Evolutionary conservation across 768 basidiomycete species (phyloP).

Genomic region (Strobilomyces dryophilus): DNA sequence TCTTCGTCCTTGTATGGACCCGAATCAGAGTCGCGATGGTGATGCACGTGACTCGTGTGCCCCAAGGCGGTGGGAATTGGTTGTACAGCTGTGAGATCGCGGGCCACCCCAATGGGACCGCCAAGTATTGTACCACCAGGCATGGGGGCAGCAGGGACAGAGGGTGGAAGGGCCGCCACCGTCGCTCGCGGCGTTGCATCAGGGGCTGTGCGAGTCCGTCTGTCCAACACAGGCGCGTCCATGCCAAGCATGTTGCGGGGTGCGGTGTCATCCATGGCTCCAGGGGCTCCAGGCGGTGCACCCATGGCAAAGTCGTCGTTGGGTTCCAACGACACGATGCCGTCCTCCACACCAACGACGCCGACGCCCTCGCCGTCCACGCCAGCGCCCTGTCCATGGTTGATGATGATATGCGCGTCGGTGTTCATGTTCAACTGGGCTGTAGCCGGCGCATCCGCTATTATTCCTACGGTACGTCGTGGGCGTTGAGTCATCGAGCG

Average conservation of each 20-base stretch:
- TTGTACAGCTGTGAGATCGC: constrained; percentile 16
- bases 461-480: constrained; percentile 46
- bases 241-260: constrained; percentile 27
- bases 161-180: constrained; percentile 48
- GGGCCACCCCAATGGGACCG: constrained; percentile 7
- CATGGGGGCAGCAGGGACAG: constrained; percentile 10
- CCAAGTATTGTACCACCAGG: constrained; percentile 15
- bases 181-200: constrained; percentile 65
- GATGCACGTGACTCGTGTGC: constrained; percentile 33
- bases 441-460: constrained; percentile 36
- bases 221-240: constrained; percentile 25
- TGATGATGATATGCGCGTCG: constrained; percentile 52
- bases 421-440: constrained; percentile 38
- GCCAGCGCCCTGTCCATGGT: constrained; percentile 38
- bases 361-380: constrained; percentile 40
- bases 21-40: constrained; percentile 37
- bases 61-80: constrained; percentile 16
- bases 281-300: constrained; percentile 87
- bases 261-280: constrained; percentile 51
- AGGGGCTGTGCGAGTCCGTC: constrained; percentile 40
- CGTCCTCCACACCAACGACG: constrained; percentile 59
- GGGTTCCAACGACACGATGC: constrained; percentile 70
- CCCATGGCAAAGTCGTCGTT: constrained; percentile 90
- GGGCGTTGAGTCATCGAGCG: constrained; percentile 34
- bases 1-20: constrained; percentile 94